phyloP scores from a whole-genome alignment of 2,329 filamentous ascomycete genomes.

The Blastomyces gilchristii region DNA sequence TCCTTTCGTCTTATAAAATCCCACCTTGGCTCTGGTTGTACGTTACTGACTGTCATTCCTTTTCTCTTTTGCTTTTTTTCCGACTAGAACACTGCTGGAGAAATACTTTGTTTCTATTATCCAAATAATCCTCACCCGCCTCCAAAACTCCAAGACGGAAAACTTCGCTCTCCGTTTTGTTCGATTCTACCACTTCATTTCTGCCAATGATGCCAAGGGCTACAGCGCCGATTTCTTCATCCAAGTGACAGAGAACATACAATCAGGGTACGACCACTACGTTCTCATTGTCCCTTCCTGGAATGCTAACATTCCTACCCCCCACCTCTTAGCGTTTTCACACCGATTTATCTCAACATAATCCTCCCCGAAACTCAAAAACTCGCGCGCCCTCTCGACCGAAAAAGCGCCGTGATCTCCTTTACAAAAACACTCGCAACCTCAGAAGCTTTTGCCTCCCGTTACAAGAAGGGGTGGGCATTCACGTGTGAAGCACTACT shows the following conservation, averaged over 20 bases:
- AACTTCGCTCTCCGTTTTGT: slow-evolving; percentile 79
- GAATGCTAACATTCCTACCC: not conserved
- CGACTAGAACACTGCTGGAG: slow-evolving; percentile 51
- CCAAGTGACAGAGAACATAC: slow-evolving; percentile 68
- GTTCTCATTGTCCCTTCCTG: not conserved
- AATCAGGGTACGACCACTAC: slow-evolving; percentile 46
- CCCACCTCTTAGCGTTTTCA: slow-evolving; percentile 42
- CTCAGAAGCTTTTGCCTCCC: slow-evolving; percentile 69
- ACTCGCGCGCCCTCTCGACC: slow-evolving; percentile 74
- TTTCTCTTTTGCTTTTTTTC: not conserved
- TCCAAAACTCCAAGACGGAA: slow-evolving; percentile 66
- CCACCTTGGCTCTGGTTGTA: not conserved
- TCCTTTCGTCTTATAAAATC: not conserved
- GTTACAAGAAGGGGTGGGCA: slow-evolving; percentile 81
- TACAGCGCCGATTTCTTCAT: slow-evolving; percentile 90
- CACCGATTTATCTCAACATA: slow-evolving; percentile 72
- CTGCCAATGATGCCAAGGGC: slow-evolving; percentile 66
- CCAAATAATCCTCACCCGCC: slow-evolving; percentile 64
- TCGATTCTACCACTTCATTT: slow-evolving; percentile 88
- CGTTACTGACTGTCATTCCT: not conserved
- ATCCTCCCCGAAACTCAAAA: slow-evolving; percentile 85
- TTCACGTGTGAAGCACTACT: slow-evolving; percentile 84
- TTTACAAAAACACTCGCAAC: slow-evolving; percentile 86
- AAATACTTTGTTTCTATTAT: slow-evolving; percentile 72
- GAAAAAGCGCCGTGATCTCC: slow-evolving; percentile 86